Conservation (phyloP, 371 early-diverging fungal genomes). For the Vairimorpha ceranae region DNA sequence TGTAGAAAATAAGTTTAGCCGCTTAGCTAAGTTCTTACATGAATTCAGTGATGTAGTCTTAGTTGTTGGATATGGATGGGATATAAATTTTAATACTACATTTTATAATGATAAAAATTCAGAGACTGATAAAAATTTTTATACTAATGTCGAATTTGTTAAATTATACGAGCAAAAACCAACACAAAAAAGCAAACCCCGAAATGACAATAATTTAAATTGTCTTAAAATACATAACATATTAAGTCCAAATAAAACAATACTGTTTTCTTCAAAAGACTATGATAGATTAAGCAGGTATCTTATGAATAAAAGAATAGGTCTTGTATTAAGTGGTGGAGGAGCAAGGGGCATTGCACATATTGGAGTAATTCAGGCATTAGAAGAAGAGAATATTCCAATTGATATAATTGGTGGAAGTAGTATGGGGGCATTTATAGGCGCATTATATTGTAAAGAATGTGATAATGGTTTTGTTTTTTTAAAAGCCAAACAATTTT, state of each 20-base stretch:
- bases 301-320: slow-evolving; percentile 81
- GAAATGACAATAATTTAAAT: neutral
- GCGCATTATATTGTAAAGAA: slow-evolving; percentile 82
- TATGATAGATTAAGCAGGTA: slow-evolving; percentile 77
- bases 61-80: slow-evolving; percentile 11
- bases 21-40: slow-evolving; percentile 9
- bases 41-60: slow-evolving; percentile 15
- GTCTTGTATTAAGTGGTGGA: slow-evolving; percentile 94
- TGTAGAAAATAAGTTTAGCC: slow-evolving; percentile 39
- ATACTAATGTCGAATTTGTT: slow-evolving; percentile 17
- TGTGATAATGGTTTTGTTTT: slow-evolving; percentile 76
- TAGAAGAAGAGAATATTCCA: slow-evolving; percentile 94
- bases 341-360: slow-evolving; percentile 94
- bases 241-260: slow-evolving; percentile 17
- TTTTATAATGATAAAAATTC: neutral
- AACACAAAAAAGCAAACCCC: too few relatives aligned
- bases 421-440: slow-evolving; percentile 88
- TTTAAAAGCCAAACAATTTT: slow-evolving; percentile 75
- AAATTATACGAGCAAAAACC: slow-evolving; percentile 18
- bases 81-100: neutral
- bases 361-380: slow-evolving; percentile 82
- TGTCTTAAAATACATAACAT: slow-evolving; percentile 21
- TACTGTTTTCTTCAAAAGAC: slow-evolving; percentile 61
- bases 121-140: neutral
- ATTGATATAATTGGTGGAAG: slow-evolving; percentile 90